phyloP scores from a whole-genome alignment of 2,329 filamentous ascomycete genomes.

The Cadophora luteo-olivacea region DNA sequence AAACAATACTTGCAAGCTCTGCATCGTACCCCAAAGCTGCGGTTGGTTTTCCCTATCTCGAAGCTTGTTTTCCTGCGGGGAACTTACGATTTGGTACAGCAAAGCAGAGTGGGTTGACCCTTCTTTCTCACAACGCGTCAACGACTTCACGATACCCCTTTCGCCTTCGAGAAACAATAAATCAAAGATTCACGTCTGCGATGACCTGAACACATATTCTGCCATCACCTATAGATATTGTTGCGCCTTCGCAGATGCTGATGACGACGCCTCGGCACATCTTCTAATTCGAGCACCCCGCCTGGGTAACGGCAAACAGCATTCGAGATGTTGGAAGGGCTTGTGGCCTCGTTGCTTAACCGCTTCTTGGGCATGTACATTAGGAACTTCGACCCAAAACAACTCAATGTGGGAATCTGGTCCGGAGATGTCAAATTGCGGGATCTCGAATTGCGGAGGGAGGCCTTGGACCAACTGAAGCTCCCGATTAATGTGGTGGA shows the following conservation, averaged over 20 bases:
- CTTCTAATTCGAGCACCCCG: slow-evolving; percentile 52
- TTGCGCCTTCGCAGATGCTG: slow-evolving; percentile 29
- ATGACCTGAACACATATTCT: slow-evolving; percentile 32
- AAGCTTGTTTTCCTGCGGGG: slow-evolving; percentile 23
- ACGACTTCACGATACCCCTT: slow-evolving; percentile 16
- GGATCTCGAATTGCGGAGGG: slow-evolving; percentile 88
- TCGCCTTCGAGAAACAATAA: neutral
- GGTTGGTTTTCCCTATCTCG: neutral
- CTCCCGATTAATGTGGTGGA: slow-evolving; percentile 96
- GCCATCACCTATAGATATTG: slow-evolving; percentile 10
- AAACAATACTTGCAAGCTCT: neutral
- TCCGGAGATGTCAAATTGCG: slow-evolving; percentile 96
- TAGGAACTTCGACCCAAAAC: slow-evolving; percentile 97
- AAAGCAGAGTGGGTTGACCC: slow-evolving; percentile 10
- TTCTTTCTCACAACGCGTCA: slow-evolving; percentile 20
- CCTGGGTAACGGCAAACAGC: slow-evolving; percentile 74
- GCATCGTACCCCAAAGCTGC: neutral
- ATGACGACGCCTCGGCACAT: slow-evolving; percentile 31
- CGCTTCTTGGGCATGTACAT: slow-evolving; percentile 99
- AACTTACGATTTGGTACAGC: slow-evolving; percentile 21
- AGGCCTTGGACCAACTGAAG: slow-evolving; percentile 96
- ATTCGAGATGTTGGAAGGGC: slow-evolving; percentile 88
- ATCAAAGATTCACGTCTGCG: slow-evolving; percentile 21
- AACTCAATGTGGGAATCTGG: slow-evolving; percentile 99
- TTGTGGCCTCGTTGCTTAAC: slow-evolving; percentile 97